Conservation (phyloP, 139 green algal genomes). For the Chlorella ohadii region DNA sequence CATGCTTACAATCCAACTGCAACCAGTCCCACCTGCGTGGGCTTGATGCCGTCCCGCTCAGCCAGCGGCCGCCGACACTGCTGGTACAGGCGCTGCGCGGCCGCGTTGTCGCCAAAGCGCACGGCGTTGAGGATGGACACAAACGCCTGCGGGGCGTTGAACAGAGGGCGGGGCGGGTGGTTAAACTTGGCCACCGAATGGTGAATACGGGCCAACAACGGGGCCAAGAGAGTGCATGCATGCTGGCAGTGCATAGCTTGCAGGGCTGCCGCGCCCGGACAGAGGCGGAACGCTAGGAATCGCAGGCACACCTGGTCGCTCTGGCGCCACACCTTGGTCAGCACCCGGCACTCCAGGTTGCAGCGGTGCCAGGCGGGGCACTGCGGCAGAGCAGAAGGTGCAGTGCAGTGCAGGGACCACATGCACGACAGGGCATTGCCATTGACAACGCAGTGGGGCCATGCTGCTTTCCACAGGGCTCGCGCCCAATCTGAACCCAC, state of each 20-base stretch:
- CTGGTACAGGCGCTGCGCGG: constrained; percentile 35
- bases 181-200: too few species aligned
- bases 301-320: constrained; percentile 30
- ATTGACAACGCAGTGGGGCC: too few species aligned
- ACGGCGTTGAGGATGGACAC: constrained; percentile 66
- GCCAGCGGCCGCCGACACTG: constrained; percentile 50
- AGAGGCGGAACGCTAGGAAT: too few species aligned
- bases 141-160: constrained; percentile 31
- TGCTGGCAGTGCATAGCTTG: too few species aligned
- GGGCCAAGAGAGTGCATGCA: too few species aligned
- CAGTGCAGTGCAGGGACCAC: too few species aligned
- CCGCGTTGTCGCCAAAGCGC: constrained; percentile 40
- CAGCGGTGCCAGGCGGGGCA: constrained; percentile 59
- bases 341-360: constrained; percentile 42
- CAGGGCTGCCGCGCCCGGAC: too few species aligned
- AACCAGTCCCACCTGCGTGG: constrained; percentile 49
- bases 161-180: too few species aligned
- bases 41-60: constrained; percentile 55
- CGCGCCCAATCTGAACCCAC: too few species aligned
- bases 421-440: too few species aligned
- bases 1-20: not conserved
- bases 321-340: constrained; percentile 70
- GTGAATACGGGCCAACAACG: too few species aligned
- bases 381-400: constrained; percentile 10
- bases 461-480: too few species aligned